phyloP scores from a whole-genome alignment of 495 filamentous ascomycete genomes.

The Neurospora sp. region DNA sequence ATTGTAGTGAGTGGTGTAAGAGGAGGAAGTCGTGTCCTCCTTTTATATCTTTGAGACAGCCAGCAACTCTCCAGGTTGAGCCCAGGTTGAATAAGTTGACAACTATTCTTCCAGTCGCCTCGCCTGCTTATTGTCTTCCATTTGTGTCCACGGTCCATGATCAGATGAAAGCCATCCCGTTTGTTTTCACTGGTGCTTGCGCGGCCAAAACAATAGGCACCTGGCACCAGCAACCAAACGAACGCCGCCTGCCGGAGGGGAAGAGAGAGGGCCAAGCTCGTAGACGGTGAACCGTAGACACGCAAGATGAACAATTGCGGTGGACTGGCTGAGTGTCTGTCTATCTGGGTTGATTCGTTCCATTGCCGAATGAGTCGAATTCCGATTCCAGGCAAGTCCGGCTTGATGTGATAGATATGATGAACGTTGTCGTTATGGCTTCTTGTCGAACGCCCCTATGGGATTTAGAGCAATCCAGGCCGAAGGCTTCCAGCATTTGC shows the following conservation, averaged over 20 bases:
- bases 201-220: neutral
- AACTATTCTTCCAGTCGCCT: neutral
- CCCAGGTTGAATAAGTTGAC: neutral
- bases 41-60: neutral
- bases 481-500: neutral
- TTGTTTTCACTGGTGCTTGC: neutral
- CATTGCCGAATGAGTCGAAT: neutral
- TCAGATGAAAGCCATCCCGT: neutral
- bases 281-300: neutral
- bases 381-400: neutral
- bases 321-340: neutral
- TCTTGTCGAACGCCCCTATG: neutral
- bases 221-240: neutral
- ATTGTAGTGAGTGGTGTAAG: neutral
- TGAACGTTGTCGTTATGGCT: neutral
- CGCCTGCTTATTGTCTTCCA: neutral
- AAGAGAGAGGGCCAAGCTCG: neutral
- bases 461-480: neutral
- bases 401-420: neutral
- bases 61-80: neutral
- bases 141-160: neutral
- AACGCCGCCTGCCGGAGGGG: neutral
- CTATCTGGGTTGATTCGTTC: too few species aligned
- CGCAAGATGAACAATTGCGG: neutral
- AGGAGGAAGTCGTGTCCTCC: neutral